Evolutionary conservation across 139 green algal species (phyloP), one percentile per base, ranked within the genome.

Genomic region (Tetradesmus lagerheimii): DNA sequence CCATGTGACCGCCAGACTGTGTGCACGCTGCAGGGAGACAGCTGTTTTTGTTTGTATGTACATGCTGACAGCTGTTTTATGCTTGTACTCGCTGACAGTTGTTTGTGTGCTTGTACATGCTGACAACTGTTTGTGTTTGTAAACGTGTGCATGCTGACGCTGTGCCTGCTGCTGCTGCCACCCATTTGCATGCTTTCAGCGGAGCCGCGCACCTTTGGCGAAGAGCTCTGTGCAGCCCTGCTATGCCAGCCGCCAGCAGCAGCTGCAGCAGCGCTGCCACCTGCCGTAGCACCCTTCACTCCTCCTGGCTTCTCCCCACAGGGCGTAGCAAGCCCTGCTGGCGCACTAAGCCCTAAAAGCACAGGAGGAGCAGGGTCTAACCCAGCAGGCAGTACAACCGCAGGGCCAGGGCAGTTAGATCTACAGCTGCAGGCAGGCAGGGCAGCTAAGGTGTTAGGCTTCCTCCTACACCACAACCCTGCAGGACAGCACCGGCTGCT

Each of bases 381-480:
- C 18, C 45, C 39, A 79, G 39, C 66, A 43, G 15, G 15, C 31
- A 77, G 20, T 23, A 35, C 83, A 47, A 16, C 83, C 35, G 64
- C 37, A 34, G 37, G 9, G 43, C 66, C 15, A 45, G 29, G 57
- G 47, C 64, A 41, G 0, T 34, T 84, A 12, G 74, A 84, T 5
- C 86, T 79, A 38, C 80, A 86, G 67, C 74, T 90, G 66, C 74
- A 64, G 1, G 85, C 50, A 11, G 85, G 78, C 27, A 89, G 93
- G 76, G 93, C 94, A 8, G 92, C 92, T 0, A 50, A 37, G 1
- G 91, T 95, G 47, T 81, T 96, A 81, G 39, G 90, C 50, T 88
- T 92, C 80, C 81, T 96, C 37, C 82, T 96, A 43, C 57, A 25
- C 0, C 89, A 89, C 71, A 95, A 93, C 82, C 0, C 87, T n/a